Evolutionary conservation across 331 rosid genomes (phyloP).

Genomic region (Quercus tomentella): DNA sequence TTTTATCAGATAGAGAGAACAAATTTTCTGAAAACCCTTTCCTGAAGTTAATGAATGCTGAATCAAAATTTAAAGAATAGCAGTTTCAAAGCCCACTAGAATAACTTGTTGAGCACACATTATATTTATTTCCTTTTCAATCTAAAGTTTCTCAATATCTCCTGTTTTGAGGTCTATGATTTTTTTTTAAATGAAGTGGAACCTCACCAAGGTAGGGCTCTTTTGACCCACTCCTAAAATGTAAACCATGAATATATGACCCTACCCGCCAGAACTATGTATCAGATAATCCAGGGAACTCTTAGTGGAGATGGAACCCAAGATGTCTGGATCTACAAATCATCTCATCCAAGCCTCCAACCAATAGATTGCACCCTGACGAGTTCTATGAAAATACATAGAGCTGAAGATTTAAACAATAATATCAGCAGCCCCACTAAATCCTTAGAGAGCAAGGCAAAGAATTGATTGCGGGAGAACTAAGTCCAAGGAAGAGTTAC

Average conservation of each 20-base stretch:
- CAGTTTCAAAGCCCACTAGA: not conserved
- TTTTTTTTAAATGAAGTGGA: no score
- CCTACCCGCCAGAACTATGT: no score
- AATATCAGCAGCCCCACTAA: not conserved
- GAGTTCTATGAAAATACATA: not conserved
- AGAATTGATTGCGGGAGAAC: not conserved
- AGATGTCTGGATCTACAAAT: no score
- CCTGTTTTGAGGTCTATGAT: not conserved
- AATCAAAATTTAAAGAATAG: not conserved
- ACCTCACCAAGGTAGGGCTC: no score
- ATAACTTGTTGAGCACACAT: not conserved
- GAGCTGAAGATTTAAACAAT: not conserved
- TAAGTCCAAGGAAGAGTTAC: not conserved
- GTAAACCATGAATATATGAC: no score
- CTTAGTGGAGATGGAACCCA: no score
- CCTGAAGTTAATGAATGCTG: not conserved
- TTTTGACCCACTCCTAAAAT: no score
- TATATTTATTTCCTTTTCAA: not conserved
- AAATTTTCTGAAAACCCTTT: no score
- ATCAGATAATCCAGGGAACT: no score
- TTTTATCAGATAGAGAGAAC: no score
- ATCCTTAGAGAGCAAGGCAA: not conserved
- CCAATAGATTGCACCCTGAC: no score
- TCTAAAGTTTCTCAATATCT: not conserved
- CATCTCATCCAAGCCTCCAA: no score